Conservation (phyloP, 139 green algal species). For the Diplosphaera chodatii region DNA sequence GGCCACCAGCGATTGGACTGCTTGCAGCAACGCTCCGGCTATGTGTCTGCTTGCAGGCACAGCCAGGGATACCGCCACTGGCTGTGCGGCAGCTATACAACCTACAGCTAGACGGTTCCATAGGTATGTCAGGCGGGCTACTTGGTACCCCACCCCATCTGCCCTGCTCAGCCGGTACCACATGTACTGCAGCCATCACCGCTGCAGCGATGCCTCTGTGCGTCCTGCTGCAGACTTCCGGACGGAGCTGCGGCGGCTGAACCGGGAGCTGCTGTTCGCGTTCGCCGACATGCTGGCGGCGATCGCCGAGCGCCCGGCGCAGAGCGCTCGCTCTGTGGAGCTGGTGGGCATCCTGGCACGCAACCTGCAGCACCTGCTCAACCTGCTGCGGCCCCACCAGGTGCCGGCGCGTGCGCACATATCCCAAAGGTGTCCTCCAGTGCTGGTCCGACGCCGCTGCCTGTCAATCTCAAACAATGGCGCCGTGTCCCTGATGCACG, state of each 20-base stretch:
- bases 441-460: too few relatives aligned
- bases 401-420: too few relatives aligned
- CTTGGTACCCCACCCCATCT: too few relatives aligned
- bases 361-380: conserved; percentile 64
- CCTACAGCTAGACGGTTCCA: conserved; percentile 16
- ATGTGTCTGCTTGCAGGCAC: conserved; percentile 23
- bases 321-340: conserved; percentile 38
- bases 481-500: too few relatives aligned
- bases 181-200: too few relatives aligned
- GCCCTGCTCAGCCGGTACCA: too few relatives aligned
- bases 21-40: too few relatives aligned
- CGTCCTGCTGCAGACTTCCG: conserved; percentile 42
- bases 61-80: conserved; percentile 36
- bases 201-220: too few relatives aligned
- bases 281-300: conserved; percentile 46
- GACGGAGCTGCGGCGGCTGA: conserved; percentile 43
- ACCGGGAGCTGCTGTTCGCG: conserved; percentile 46
- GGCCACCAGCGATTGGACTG: too few relatives aligned
- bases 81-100: conserved; percentile 21
- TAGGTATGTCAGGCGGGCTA: too few relatives aligned
- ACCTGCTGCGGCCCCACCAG: conserved; percentile 48
- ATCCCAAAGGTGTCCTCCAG: too few relatives aligned
- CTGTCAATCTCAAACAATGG: too few relatives aligned
- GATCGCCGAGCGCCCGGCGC: conserved; percentile 39
- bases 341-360: conserved; percentile 41